Conservation (phyloP, 495 filamentous ascomycete genomes). For the Aspergillus steynii region DNA sequence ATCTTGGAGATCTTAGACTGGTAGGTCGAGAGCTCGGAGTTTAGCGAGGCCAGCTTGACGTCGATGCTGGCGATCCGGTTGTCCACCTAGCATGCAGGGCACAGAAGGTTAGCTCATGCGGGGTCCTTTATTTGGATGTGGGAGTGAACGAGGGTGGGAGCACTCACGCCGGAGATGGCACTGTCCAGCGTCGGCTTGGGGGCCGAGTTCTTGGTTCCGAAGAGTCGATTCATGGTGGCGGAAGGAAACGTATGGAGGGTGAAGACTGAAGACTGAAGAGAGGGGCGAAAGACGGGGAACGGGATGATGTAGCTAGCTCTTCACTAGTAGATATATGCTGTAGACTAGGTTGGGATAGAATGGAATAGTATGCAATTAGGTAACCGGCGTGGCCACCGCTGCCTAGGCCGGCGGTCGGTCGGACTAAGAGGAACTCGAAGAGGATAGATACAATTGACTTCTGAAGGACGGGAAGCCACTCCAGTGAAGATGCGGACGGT, state of each 20-base stretch:
- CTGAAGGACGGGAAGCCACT: no score
- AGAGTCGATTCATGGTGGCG: slow-evolving; percentile 86
- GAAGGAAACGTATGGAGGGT: neutral
- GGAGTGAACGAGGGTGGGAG: slow-evolving; percentile 8
- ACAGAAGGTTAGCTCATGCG: slow-evolving; percentile 10
- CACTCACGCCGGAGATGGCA: slow-evolving; percentile 78
- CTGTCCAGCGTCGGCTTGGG: slow-evolving; percentile 88
- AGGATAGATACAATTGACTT: no score
- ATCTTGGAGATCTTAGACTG: slow-evolving; percentile 87
- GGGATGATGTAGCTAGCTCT: neutral
- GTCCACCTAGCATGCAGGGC: slow-evolving; percentile 60
- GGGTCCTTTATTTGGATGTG: slow-evolving; percentile 10
- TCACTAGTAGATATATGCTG: no score
- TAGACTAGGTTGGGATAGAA: no score
- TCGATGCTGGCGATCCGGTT: slow-evolving; percentile 85
- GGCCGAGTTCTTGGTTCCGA: slow-evolving; percentile 81
- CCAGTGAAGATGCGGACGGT: no score
- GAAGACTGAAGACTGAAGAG: neutral
- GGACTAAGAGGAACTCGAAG: no score
- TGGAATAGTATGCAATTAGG: no score
- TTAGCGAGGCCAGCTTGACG: slow-evolving; percentile 89
- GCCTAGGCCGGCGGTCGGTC: no score
- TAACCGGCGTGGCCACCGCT: no score
- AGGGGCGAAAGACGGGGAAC: neutral
- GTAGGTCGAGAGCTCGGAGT: slow-evolving; percentile 86